Evolutionary conservation across 176 grass and related monocot species (phyloP), one percentile per base, ranked within the genome.

Genomic region (Oryza officinalis): DNA sequence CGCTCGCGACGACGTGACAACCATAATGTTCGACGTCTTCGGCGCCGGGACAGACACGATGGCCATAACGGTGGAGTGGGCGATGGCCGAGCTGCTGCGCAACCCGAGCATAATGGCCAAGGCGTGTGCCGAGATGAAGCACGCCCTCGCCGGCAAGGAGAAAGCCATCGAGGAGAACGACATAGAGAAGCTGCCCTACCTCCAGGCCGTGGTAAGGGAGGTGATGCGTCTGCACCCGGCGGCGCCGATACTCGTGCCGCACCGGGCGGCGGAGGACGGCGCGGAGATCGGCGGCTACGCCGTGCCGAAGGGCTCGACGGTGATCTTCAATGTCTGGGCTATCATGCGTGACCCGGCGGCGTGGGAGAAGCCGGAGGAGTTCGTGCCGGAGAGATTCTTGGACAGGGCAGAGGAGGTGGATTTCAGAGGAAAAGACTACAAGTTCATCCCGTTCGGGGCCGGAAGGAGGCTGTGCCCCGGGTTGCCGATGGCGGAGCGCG

Each of bases 21-120:
- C 30, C 69, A 47, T 88, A 32, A 38, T 84, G 22, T 71, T 23
- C 10, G 87, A 75, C 35, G 17, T 85, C 2, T 85, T 81, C 25
- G 75, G 18, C 2, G 80, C 54, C 7, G 7, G 54, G 20, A 59
- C 54, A 1, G 54, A 59, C 52, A 20, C 52, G 52, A 59, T 59
- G 6, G 18, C 52, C 20, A n/a, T n/a, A 18, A 59, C 54, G 0
- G 20, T 59, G 2, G 54, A 59, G 54, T 59, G 54, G 54, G 54
- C 20, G 54, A 59, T 59, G 54, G 54, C 54, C 20, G 54, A 59
- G 54, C 54, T 59, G 2, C 54, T 59, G 20, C 54, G 54, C 17
- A 59, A 59, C 7, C 54, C 20, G 54, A 59, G 54, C 54, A 10
- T 59, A n/a, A 59, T 59, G 54, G 20, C 54, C 54, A 59, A 59